These are phyloP conservation scores for Flaveria trinervia DNA, from an alignment of 129 eudicot genomes.

Conservation along the genomic window DNA sequence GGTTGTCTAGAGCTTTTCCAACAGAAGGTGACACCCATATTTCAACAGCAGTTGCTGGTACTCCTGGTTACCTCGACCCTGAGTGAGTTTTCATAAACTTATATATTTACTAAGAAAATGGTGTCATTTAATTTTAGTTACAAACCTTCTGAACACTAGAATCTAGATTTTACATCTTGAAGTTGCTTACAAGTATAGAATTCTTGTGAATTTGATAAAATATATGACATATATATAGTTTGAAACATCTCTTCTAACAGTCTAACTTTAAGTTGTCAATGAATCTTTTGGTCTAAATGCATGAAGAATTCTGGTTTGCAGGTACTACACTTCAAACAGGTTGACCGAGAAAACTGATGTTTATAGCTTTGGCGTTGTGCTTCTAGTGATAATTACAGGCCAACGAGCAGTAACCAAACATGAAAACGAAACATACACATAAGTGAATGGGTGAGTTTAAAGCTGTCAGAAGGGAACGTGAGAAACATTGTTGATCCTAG, in stretches of 20 bases:
- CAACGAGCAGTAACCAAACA: constrained; percentile 17
- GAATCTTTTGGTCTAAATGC: not conserved
- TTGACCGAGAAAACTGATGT: constrained; percentile 43
- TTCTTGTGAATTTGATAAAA: too few relatives aligned
- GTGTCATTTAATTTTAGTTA: too few relatives aligned
- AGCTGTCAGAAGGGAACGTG: constrained; percentile 22
- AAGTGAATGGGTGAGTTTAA: constrained; percentile 18
- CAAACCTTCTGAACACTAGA: too few relatives aligned
- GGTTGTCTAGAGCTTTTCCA: constrained; percentile 51
- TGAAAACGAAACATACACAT: constrained; percentile 26
- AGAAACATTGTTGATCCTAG: constrained; percentile 28
- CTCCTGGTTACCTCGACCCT: constrained; percentile 62
- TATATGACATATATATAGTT: too few relatives aligned
- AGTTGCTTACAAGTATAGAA: too few relatives aligned
- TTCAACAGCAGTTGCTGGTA: constrained; percentile 52
- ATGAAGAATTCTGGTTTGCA: constrained; percentile 15
- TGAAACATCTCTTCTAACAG: too few relatives aligned
- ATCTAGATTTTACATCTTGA: too few relatives aligned
- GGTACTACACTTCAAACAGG: constrained; percentile 29
- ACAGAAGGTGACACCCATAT: constrained; percentile 43
- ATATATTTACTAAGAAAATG: not conserved
- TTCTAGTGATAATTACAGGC: constrained; percentile 36
- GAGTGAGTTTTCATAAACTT: constrained; percentile 41
- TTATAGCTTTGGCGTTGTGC: constrained; percentile 43
- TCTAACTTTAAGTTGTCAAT: too few relatives aligned